These are phyloP conservation scores for Ophiostoma sp. DNA, from an alignment of 2,329 filamentous ascomycete species.

Conservation along the genomic window DNA sequence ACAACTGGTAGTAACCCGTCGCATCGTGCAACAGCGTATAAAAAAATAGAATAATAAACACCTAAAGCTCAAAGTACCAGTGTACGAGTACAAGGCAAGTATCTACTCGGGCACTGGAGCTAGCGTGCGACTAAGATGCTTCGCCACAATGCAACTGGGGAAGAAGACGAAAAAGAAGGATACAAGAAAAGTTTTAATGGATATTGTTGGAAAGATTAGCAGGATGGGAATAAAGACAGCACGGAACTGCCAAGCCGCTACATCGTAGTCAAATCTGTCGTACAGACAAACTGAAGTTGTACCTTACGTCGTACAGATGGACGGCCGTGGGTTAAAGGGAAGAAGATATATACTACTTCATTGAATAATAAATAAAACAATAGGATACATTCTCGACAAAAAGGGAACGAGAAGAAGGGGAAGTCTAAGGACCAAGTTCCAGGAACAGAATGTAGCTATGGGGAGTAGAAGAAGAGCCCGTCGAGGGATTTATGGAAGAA, in stretches of 20 bases:
- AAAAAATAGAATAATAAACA: too few relatives aligned
- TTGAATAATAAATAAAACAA: background rate
- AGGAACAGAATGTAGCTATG: background rate
- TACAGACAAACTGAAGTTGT: background rate
- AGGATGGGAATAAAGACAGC: background rate
- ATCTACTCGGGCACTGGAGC: background rate
- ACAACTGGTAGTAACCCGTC: too few relatives aligned
- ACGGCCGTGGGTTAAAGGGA: background rate
- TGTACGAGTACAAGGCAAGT: background rate
- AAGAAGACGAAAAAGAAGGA: constrained; percentile 4
- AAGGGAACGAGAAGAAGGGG: background rate
- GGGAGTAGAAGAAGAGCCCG: background rate
- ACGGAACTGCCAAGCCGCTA: constrained; percentile 1
- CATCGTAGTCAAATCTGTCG: constrained; percentile 6
- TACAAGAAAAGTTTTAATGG: too few relatives aligned
- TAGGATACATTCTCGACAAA: background rate
- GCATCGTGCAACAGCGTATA: too few relatives aligned
- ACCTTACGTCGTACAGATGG: background rate
- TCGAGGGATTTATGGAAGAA: background rate
- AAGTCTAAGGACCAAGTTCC: background rate
- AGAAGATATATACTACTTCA: background rate
- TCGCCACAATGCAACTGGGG: constrained; percentile 15
- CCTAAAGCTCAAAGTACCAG: background rate
- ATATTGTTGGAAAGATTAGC: too few relatives aligned
- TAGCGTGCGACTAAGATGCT: constrained; percentile 12